phyloP scores from a whole-genome alignment of 495 filamentous ascomycete genomes.

The Cercophora sp. region DNA sequence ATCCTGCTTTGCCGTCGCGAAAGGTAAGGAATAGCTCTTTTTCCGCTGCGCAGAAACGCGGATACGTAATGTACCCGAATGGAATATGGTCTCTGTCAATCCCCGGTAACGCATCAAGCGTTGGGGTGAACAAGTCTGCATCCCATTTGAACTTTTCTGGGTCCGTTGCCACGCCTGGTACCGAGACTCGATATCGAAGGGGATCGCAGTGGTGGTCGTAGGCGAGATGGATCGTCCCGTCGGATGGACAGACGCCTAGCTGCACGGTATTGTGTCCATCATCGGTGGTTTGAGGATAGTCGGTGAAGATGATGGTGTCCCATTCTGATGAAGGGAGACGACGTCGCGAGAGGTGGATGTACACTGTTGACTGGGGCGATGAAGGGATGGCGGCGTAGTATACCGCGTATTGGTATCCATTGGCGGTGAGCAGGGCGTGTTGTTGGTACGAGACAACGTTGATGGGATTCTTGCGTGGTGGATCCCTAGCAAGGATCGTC shows the following conservation, averaged over 20 bases:
- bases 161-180: conserved; percentile 29
- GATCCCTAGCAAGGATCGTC: conserved; percentile 33
- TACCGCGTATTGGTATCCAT: conserved; percentile 43
- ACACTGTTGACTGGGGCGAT: conserved; percentile 29
- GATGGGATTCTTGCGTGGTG: conserved; percentile 33
- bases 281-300: conserved; percentile 46
- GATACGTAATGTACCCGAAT: conserved; percentile 45
- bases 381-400: conserved; percentile 38
- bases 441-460: conserved; percentile 45
- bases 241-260: conserved; percentile 43
- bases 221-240: conserved; percentile 47
- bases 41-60: too few relatives aligned
- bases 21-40: conserved; percentile 45
- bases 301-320: conserved; percentile 42
- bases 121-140: conserved; percentile 37
- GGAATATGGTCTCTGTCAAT: conserved; percentile 25
- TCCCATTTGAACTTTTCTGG: conserved; percentile 34
- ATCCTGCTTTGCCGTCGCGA: conserved; percentile 46
- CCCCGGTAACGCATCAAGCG: conserved; percentile 37
- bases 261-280: conserved; percentile 50
- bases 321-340: conserved; percentile 32
- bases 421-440: conserved; percentile 35
- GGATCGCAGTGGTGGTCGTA: conserved; percentile 46
- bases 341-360: conserved; percentile 41
- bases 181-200: conserved; percentile 41